phyloP scores from a whole-genome alignment of 2,329 filamentous ascomycete species.

The Trichophyton verrucosum region DNA sequence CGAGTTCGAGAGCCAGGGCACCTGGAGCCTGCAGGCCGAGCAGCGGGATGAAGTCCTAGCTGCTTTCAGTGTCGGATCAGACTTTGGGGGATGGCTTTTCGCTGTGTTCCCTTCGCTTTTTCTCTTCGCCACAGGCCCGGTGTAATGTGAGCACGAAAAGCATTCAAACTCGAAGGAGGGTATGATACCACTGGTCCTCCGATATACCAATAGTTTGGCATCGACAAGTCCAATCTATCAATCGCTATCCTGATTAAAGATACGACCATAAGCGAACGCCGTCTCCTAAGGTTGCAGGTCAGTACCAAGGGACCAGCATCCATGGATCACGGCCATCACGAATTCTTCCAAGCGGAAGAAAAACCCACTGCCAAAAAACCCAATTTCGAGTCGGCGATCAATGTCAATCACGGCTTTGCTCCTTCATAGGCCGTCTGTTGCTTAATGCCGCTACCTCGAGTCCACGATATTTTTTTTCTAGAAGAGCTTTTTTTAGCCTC shows the following conservation, averaged over 20 bases:
- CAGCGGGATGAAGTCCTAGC: neutral
- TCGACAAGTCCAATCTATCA: neutral
- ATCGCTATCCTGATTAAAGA: neutral
- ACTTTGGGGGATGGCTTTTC: neutral
- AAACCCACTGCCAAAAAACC: neutral
- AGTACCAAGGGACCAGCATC: neutral
- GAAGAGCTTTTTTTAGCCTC: neutral
- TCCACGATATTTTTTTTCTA: neutral
- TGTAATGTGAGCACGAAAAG: neutral
- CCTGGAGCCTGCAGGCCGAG: neutral
- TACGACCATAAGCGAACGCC: slow-evolving; percentile 1
- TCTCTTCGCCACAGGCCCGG: neutral
- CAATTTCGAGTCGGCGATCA: neutral
- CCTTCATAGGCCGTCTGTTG: neutral
- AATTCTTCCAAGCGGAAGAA: neutral
- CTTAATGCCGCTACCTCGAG: neutral
- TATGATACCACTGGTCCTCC: neutral
- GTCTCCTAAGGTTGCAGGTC: neutral
- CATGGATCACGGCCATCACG: neutral
- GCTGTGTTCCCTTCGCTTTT: neutral
- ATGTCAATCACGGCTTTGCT: neutral
- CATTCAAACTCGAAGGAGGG: neutral
- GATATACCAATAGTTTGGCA: neutral
- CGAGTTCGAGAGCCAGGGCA: neutral
- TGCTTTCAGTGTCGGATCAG: neutral